Evolutionary conservation across 345 rosid species (phyloP).

Genomic region (Salix udensis): DNA sequence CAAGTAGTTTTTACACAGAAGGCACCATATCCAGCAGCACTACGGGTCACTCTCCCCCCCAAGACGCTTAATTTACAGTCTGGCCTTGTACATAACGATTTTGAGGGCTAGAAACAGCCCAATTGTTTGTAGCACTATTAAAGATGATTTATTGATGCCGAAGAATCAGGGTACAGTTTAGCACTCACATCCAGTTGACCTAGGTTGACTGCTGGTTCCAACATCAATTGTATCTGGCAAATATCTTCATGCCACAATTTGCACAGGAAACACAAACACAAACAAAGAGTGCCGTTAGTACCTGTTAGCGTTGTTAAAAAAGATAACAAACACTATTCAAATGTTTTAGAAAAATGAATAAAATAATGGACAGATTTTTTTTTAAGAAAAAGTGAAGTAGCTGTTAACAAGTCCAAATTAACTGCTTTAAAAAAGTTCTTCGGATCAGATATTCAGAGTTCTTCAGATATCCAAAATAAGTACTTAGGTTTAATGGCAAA

Average conservation of each 20-base stretch:
- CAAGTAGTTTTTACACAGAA: constrained; percentile 11
- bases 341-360: not conserved
- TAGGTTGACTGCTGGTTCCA: constrained; percentile 49
- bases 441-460: not conserved
- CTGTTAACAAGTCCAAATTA: not conserved
- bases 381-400: not conserved
- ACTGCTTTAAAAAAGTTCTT: not conserved
- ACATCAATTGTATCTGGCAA: constrained; percentile 75
- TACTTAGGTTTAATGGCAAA: not conserved
- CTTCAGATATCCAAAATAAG: not conserved
- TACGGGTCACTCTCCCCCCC: constrained; percentile 17
- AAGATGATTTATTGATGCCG: constrained; percentile 14
- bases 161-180: constrained; percentile 15
- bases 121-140: constrained; percentile 16
- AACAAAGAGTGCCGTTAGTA: constrained; percentile 10
- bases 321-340: not conserved
- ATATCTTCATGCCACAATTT: constrained; percentile 39
- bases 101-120: constrained; percentile 11
- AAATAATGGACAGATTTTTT: not conserved
- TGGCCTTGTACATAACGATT: constrained; percentile 19
- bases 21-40: constrained; percentile 11
- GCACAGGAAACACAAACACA: not conserved
- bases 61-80: constrained; percentile 39
- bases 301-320: not conserved
- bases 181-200: constrained; percentile 64